phyloP scores from a whole-genome alignment of 2,329 filamentous ascomycete genomes.

The Cladosporium oxysporum region DNA sequence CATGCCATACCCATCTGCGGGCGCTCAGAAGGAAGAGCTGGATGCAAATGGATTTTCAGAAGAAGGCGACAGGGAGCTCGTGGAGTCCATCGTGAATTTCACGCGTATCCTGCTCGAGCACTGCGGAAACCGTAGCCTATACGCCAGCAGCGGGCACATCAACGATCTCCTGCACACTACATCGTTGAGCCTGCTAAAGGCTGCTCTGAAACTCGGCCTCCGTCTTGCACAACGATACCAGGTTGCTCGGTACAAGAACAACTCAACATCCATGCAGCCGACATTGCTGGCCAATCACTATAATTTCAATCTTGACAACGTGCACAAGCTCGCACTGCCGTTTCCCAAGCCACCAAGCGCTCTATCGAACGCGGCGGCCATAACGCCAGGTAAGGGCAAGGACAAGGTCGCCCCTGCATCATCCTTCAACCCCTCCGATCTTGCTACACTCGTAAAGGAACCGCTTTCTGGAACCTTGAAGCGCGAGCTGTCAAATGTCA shows the following conservation, averaged over 20 bases:
- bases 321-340: slow-evolving; percentile 79
- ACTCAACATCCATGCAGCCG: slow-evolving; percentile 61
- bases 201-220: slow-evolving; percentile 76
- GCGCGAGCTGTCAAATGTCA: slow-evolving; percentile 77
- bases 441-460: slow-evolving; percentile 70
- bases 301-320: slow-evolving; percentile 70
- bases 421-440: slow-evolving; percentile 76
- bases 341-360: slow-evolving; percentile 68
- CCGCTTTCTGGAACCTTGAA: slow-evolving; percentile 52
- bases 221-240: slow-evolving; percentile 92
- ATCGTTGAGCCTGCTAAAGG: slow-evolving; percentile 74
- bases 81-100: slow-evolving; percentile 80
- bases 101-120: slow-evolving; percentile 87
- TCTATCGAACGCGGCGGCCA: slow-evolving; percentile 52
- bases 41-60: slow-evolving; percentile 58
- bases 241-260: slow-evolving; percentile 70
- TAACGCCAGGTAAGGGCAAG: slow-evolving; percentile 69
- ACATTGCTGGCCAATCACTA: slow-evolving; percentile 82
- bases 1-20: slow-evolving; percentile 28
- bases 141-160: slow-evolving; percentile 87
- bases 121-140: slow-evolving; percentile 94
- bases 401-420: slow-evolving; percentile 63
- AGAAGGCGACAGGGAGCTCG: slow-evolving; percentile 77
- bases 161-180: slow-evolving; percentile 88
- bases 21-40: slow-evolving; percentile 34